A percentile compares a stretch with the other conserved stretches of the same genome.
Conservation (phyloP, 2,329 filamentous ascomycete species). For the Aureobasidium sp. region DNA sequence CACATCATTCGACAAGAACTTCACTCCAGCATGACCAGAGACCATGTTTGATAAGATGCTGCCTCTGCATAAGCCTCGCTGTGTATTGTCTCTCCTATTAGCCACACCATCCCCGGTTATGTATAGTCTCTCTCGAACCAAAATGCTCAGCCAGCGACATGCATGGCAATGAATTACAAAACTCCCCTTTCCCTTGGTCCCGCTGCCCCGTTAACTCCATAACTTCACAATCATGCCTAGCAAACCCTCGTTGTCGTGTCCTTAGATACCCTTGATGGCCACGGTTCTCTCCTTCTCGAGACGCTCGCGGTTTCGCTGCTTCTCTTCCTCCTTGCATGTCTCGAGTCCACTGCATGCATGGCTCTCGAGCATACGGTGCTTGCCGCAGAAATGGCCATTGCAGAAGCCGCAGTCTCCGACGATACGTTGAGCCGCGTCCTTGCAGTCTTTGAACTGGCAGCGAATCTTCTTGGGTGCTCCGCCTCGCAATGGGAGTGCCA, state of each 20-base stretch:
- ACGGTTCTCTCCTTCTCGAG: slow-evolving; percentile 88
- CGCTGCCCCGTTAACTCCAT: background rate
- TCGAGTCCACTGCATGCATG: slow-evolving; percentile 90
- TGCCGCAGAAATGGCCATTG: slow-evolving; percentile 86
- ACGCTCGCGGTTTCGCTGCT: slow-evolving; percentile 88
- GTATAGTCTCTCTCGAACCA: slow-evolving; percentile 4
- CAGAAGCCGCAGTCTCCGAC: slow-evolving; percentile 97
- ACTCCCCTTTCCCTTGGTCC: background rate
- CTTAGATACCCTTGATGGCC: slow-evolving; percentile 80
- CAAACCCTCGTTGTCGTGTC: background rate
- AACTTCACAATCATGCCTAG: background rate
- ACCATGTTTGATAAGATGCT: background rate
- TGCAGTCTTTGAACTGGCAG: slow-evolving; percentile 87
- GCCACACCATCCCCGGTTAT: background rate
- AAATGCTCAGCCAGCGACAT: background rate
- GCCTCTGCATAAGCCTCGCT: background rate
- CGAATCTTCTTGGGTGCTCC: slow-evolving; percentile 67
- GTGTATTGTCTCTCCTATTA: slow-evolving; percentile 2
- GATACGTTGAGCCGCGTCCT: slow-evolving; percentile 79
- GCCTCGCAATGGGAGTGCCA: slow-evolving; percentile 51
- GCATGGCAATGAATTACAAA: background rate
- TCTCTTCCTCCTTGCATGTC: slow-evolving; percentile 95
- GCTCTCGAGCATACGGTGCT: slow-evolving; percentile 87
- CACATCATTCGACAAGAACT: background rate
- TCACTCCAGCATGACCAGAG: background rate